A percentile compares a stretch with the other conserved stretches of the same genome.
phyloP scores from a whole-genome alignment of 2,329 filamentous ascomycete species.

The Talaromyces sp. region DNA sequence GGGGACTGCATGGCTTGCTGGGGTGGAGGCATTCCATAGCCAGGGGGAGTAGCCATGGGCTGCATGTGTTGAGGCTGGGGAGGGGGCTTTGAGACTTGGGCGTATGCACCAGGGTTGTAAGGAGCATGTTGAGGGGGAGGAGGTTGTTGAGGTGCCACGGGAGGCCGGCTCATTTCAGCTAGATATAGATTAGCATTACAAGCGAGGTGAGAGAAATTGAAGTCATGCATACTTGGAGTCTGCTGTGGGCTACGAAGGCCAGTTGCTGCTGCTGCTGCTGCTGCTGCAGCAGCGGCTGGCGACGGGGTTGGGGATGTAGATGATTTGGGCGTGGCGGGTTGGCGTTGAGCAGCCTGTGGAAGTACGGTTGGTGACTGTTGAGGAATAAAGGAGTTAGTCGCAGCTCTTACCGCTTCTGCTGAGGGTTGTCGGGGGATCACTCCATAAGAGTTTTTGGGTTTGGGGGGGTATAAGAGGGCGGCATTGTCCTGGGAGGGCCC shows the following conservation, averaged over 20 bases:
- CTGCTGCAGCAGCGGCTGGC: conserved; percentile 38
- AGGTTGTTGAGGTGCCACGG: conserved; percentile 30
- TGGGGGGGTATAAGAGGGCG: conserved; percentile 39
- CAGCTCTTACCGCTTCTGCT: conserved; percentile 46
- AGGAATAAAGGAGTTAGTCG: conserved; percentile 45
- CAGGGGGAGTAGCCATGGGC: conserved; percentile 12
- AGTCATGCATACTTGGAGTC: conserved; percentile 36
- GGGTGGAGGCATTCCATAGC: conserved; percentile 33
- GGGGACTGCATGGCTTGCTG: conserved; percentile 22
- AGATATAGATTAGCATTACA: conserved; percentile 33
- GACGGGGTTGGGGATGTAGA: conserved; percentile 45
- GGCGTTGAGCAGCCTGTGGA: conserved; percentile 39
- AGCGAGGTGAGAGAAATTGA: neutral
- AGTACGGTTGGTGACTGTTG: conserved; percentile 48
- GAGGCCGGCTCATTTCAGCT: conserved; percentile 44
- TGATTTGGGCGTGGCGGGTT: conserved; percentile 51
- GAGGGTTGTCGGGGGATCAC: conserved; percentile 41
- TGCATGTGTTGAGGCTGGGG: conserved; percentile 21
- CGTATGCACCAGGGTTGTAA: conserved; percentile 49
- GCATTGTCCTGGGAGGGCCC: conserved; percentile 43
- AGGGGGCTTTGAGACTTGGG: conserved; percentile 36
- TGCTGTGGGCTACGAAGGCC: conserved; percentile 50
- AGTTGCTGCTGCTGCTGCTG: conserved; percentile 53
- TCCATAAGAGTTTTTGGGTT: conserved; percentile 40
- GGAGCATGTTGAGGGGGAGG: conserved; percentile 51